A percentile compares a stretch with the other conserved stretches of the same genome.
Conservation (phyloP, 1,284 basidiomycete species). For the Cryptococcus sp. region DNA sequence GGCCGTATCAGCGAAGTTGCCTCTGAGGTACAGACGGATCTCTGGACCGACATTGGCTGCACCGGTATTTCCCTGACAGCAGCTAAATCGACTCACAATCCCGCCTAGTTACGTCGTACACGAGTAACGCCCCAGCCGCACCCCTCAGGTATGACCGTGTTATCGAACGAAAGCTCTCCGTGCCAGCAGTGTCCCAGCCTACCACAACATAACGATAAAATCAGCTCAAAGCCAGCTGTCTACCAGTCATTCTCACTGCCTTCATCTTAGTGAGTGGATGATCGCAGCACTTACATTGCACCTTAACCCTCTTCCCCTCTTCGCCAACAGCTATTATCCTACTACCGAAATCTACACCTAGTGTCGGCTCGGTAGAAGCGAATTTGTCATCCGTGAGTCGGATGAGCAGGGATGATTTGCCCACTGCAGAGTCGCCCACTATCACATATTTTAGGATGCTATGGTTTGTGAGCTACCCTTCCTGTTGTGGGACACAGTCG, state of each 20-base stretch:
- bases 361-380: slow-evolving; percentile 41
- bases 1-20: background rate
- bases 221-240: background rate
- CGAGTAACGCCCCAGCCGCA: slow-evolving; percentile 86
- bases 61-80: background rate
- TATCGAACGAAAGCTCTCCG: slow-evolving; percentile 61
- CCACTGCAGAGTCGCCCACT: slow-evolving; percentile 47
- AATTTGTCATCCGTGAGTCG: slow-evolving; percentile 49
- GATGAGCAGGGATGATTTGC: slow-evolving; percentile 46
- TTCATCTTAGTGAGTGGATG: background rate
- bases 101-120: slow-evolving; percentile 90
- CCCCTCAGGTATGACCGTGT: slow-evolving; percentile 95
- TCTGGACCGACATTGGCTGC: background rate
- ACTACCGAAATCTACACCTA: slow-evolving; percentile 50
- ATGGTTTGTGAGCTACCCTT: background rate
- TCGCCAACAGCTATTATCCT: slow-evolving; percentile 40
- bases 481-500: background rate
- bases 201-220: background rate
- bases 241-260: background rate
- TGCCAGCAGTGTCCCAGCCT: slow-evolving; percentile 53
- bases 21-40: background rate
- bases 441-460: slow-evolving; percentile 53
- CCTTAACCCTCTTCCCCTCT: slow-evolving; percentile 46
- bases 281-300: slow-evolving; percentile 46
- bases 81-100: slow-evolving; percentile 35